Percentiles rank a stretch among this genome's conserved stretches.
Conservation (phyloP, 2,329 filamentous ascomycete species). For the Aspergillus sp. region DNA sequence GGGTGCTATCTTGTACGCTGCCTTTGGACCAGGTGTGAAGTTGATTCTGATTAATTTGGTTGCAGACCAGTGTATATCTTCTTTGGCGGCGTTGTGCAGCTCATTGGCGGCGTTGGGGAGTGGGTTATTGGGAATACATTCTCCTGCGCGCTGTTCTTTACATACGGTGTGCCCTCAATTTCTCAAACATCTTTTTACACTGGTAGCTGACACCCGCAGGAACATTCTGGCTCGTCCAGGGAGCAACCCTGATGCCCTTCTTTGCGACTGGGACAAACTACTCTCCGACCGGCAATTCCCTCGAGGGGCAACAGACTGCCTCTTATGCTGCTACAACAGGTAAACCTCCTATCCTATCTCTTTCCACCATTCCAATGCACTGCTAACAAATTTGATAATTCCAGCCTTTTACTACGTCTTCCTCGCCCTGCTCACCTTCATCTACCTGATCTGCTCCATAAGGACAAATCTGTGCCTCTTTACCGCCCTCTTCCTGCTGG, state of each 20-base stretch:
- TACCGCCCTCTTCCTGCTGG: constrained; percentile 32
- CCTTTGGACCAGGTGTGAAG: too few species aligned
- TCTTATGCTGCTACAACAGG: constrained; percentile 27
- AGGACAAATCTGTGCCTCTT: constrained; percentile 38
- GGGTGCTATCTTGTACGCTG: constrained; percentile 44
- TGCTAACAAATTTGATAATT: too few species aligned
- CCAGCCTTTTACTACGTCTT: constrained; percentile 27
- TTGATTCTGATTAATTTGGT: neutral
- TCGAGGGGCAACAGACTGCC: constrained; percentile 27
- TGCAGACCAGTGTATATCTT: constrained; percentile 43
- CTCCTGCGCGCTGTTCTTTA: constrained; percentile 54
- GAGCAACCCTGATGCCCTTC: constrained; percentile 47
- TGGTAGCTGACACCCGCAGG: constrained; percentile 22
- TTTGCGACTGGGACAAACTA: constrained; percentile 52
- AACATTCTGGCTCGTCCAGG: constrained; percentile 55
- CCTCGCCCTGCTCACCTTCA: constrained; percentile 28
- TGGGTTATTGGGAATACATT: constrained; percentile 60
- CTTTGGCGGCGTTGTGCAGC: constrained; percentile 50
- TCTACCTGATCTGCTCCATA: constrained; percentile 37
- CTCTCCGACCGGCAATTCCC: constrained; percentile 27
- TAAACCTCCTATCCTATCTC: too few species aligned
- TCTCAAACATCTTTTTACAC: too few species aligned
- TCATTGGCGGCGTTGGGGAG: constrained; percentile 40
- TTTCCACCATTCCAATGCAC: too few species aligned
- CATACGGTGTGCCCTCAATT: constrained; percentile 40